These are phyloP conservation scores for Zygosaccharomyces sapae DNA, from an alignment of 1,139 yeast species.

Conservation along the genomic window DNA sequence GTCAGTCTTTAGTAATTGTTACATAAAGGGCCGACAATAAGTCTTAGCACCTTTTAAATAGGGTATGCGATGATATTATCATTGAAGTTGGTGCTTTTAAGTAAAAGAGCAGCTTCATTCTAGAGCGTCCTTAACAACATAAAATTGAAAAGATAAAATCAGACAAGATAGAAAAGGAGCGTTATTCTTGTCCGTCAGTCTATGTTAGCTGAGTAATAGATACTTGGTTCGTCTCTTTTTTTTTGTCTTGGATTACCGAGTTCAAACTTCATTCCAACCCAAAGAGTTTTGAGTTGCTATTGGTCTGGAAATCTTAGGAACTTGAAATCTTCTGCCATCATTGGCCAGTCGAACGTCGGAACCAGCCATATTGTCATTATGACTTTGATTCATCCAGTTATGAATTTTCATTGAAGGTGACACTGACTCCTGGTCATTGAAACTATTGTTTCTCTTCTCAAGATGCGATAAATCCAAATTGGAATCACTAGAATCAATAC, in stretches of 20 bases:
- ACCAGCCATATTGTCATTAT: slow-evolving; percentile 18
- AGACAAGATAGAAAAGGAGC: neutral
- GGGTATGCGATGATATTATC: neutral
- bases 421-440: slow-evolving; percentile 24
- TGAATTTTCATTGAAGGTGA: slow-evolving; percentile 30
- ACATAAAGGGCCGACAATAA: neutral
- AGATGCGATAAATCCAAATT: slow-evolving; percentile 20
- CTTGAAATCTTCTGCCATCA: slow-evolving; percentile 15
- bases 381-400: slow-evolving; percentile 33
- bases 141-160: neutral
- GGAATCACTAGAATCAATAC: slow-evolving; percentile 32
- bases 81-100: neutral
- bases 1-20: neutral
- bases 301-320: slow-evolving; percentile 42
- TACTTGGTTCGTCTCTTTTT: neutral
- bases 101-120: neutral
- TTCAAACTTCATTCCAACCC: slow-evolving; percentile 42
- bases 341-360: slow-evolving; percentile 15
- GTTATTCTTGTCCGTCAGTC: neutral
- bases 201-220: neutral
- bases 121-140: neutral
- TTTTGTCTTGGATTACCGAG: neutral
- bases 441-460: slow-evolving; percentile 10
- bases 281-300: slow-evolving; percentile 47
- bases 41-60: neutral